Evolutionary conservation across 306 rosid species (phyloP), one percentile per base, ranked within the genome.

Genomic region (Corylus americana): DNA sequence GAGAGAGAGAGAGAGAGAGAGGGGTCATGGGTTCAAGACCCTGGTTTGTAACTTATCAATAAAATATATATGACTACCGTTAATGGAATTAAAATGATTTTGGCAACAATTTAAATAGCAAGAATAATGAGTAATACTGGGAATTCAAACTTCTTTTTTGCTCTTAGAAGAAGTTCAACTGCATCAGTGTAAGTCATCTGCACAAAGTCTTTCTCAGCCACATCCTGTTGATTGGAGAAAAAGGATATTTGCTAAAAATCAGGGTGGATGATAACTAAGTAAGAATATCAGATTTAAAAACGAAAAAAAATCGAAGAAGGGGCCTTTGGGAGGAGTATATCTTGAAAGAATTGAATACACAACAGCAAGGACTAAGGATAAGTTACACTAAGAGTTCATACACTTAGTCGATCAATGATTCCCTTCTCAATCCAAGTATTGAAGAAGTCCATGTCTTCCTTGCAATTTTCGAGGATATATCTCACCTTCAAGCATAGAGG

Each of bases 361-460:
- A 80, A 75, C 5, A 50, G 49, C 82, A 61, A 37, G 66, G 55
- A 50, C 29, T 58, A 48, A 75, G 29, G 29, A 57, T 20, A 76
- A 69, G 90, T 82, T 84, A 76, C 77, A 77, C 89, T 69, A 79
- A 88, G 88, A 85, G 81, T 74, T 87, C 96, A 89, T 92, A 95
- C 98, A 85, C 83, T 91, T 88, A 95, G 83, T 83, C 98, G 97
- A 79, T 80, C 86, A 80, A 95, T 79, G 81, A 92, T 89, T 87
- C 98, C 98, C 76, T 95, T 92, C 81, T 91, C 95, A 74, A 91
- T 92, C 98, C 98, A 95, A 53, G 92, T 85, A 79, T 95, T 85
- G 77, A 95, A 95, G 86, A 95, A 95, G 68, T 91, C 97, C 98
- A 95, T 86, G 90, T 95, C 98, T 86, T 92, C 98, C 88, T 91